Evolutionary conservation across 768 basidiomycete species (phyloP).

Genomic region (Holtermannia corniformis): DNA sequence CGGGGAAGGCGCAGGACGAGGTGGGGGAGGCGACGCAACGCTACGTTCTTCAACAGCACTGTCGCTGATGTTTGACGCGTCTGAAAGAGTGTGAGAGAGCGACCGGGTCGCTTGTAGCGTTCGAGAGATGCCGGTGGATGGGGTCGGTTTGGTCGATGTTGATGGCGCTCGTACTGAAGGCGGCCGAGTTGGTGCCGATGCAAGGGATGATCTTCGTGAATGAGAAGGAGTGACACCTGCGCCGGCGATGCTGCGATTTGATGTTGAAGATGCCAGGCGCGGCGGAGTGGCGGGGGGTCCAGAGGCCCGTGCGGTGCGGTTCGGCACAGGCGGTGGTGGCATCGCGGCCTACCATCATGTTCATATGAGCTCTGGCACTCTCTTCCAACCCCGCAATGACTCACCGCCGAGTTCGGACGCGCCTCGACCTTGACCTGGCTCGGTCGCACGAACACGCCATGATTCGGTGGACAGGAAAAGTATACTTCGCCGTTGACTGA

Average conservation of each 20-base stretch:
- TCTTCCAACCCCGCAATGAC: too few relatives aligned
- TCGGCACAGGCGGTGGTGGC: too few relatives aligned
- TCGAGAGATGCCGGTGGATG: too few relatives aligned
- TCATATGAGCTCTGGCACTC: too few relatives aligned
- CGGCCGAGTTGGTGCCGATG: neutral
- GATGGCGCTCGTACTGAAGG: neutral
- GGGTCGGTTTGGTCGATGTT: too few relatives aligned
- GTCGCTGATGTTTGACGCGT: neutral
- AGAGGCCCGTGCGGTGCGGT: constrained; percentile 21
- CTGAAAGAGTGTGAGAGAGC: neutral
- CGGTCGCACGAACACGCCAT: constrained; percentile 84
- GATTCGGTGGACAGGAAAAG: constrained; percentile 63
- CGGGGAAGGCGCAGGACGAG: neutral
- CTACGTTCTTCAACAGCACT: neutral
- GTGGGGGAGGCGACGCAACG: neutral
- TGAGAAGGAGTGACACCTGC: too few relatives aligned
- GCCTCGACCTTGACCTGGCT: constrained; percentile 71
- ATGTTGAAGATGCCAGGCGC: neutral
- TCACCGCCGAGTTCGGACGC: too few relatives aligned
- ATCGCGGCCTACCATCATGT: too few relatives aligned
- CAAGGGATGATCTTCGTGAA: too few relatives aligned
- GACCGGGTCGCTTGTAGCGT: neutral
- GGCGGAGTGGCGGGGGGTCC: neutral
- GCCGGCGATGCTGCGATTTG: constrained; percentile 4
- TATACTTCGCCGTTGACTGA: constrained; percentile 67